Evolutionary conservation across 306 rosid species (phyloP), one percentile per base, ranked within the genome.

Genomic region (Quercus robur): DNA sequence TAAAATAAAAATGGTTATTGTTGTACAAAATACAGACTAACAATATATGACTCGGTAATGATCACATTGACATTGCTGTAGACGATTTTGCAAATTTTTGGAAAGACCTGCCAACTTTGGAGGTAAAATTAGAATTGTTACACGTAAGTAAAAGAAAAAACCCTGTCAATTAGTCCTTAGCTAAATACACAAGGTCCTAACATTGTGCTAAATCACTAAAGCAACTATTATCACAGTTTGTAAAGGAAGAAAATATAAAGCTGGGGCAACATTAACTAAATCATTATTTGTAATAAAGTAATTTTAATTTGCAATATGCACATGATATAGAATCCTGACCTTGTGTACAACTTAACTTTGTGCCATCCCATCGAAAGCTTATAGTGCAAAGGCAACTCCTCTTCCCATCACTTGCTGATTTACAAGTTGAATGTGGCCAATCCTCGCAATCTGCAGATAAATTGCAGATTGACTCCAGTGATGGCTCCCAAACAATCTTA

Each of bases 341-440:
- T 78, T 9, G 4, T 0, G 7, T 59, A n/a, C 94, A 88, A 5
- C 1, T 66, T 25, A 79, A 59, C 51, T 3, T 59, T 26, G 12
- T 5, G 75, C 19, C 8, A 70, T 75, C 25, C 92, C 94, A 87
- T 0, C 0, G 1, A 26, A 81, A 84, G 12, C 75, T 66, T 67
- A 51, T 5, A 13, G 75, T 15, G n/a, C 92, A 90, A 35, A 21
- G 71, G 75, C 89, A 88, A 51, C 84, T 86, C 4, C 17, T n/a
- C 13, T 1, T 5, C 38, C 81, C 87, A 35, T 62, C 74, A 1
- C 0, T 4, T 23, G 77, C 3, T 56, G 13, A 10, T 0, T 1
- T 77, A 80, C 94, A 90, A 3, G 56, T 68, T 13, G 92, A 90
- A 55, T 85, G 35, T 2, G 70, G 64, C 88, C 85, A 90, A 55